Evolutionary conservation across 768 basidiomycete genomes (phyloP).

Genomic region (Cantharellus cinnabarinus): DNA sequence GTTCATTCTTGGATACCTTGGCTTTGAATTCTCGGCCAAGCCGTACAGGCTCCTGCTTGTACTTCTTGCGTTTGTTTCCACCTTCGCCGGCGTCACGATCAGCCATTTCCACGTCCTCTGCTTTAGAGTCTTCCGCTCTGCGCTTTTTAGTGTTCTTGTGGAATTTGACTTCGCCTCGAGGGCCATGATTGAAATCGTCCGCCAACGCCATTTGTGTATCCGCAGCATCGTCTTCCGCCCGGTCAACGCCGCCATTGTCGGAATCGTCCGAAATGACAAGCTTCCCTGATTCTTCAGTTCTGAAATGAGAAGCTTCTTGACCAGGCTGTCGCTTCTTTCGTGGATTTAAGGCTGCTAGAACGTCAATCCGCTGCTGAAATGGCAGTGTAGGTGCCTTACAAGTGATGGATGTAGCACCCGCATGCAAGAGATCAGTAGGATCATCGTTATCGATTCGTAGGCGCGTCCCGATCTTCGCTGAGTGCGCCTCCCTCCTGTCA

Average conservation of each 20-base stretch:
- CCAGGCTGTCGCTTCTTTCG: slow-evolving; percentile 54
- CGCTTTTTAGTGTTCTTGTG: slow-evolving; percentile 95
- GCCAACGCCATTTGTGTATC: slow-evolving; percentile 30
- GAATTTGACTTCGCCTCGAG: slow-evolving; percentile 75
- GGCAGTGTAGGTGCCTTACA: slow-evolving; percentile 25
- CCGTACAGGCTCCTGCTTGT: slow-evolving; percentile 23
- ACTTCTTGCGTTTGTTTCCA: slow-evolving; percentile 20
- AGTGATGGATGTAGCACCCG: slow-evolving; percentile 47
- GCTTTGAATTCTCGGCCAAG: slow-evolving; percentile 87
- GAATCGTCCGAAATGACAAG: slow-evolving; percentile 47
- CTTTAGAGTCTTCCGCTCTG: slow-evolving; percentile 39
- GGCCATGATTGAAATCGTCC: slow-evolving; percentile 76
- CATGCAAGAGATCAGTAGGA: slow-evolving; percentile 85
- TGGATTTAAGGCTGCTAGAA: slow-evolving; percentile 22
- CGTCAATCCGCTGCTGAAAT: neutral
- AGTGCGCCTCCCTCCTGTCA: slow-evolving; percentile 22
- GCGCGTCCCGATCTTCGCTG: slow-evolving; percentile 35
- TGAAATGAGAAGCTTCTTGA: slow-evolving; percentile 71
- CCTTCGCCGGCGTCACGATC: slow-evolving; percentile 22
- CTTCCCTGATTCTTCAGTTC: slow-evolving; percentile 65
- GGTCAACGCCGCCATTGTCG: slow-evolving; percentile 26
- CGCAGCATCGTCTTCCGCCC: slow-evolving; percentile 11
- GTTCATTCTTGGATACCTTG: slow-evolving; percentile 33
- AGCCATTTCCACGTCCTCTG: slow-evolving; percentile 48
- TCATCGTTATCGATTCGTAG: slow-evolving; percentile 77